These are phyloP conservation scores for Xylaria scruposa DNA, from an alignment of 495 filamentous ascomycete species.

Conservation along the genomic window DNA sequence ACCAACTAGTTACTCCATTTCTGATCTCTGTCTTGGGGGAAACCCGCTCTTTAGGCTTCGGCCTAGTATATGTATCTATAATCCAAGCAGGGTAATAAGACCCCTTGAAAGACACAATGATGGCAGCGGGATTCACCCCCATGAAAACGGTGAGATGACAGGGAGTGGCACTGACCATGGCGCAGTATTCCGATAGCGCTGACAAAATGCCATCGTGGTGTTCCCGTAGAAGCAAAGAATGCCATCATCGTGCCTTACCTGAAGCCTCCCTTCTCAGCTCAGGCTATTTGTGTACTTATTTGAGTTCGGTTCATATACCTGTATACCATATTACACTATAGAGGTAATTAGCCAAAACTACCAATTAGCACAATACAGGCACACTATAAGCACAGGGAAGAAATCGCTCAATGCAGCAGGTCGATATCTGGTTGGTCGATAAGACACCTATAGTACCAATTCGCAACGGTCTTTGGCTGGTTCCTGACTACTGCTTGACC, in stretches of 20 bases:
- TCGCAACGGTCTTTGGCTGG: neutral
- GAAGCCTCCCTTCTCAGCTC: neutral
- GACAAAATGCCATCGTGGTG: neutral
- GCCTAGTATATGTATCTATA: neutral
- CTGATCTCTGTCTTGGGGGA: neutral
- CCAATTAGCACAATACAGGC: neutral
- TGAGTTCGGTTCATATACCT: neutral
- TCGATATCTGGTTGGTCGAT: slow-evolving; percentile 1
- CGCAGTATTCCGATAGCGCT: slow-evolving; percentile 4
- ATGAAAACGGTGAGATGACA: slow-evolving; percentile 14
- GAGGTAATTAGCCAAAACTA: neutral
- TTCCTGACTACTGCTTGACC: neutral
- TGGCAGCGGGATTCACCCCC: neutral
- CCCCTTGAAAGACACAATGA: slow-evolving; percentile 1
- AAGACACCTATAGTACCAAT: neutral
- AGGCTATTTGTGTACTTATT: slow-evolving; percentile 16
- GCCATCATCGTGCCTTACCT: slow-evolving; percentile 13
- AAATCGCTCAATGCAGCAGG: neutral
- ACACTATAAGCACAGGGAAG: neutral
- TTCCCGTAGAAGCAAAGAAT: neutral
- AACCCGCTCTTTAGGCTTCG: slow-evolving; percentile 7
- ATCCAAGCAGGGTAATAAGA: no score
- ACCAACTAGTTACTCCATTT: slow-evolving; percentile 15
- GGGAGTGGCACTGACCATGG: neutral
- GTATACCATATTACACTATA: neutral